A percentile compares a stretch with the other conserved stretches of the same genome.
Conservation (phyloP, 768 basidiomycete genomes). For the Daedaleopsis nitida region DNA sequence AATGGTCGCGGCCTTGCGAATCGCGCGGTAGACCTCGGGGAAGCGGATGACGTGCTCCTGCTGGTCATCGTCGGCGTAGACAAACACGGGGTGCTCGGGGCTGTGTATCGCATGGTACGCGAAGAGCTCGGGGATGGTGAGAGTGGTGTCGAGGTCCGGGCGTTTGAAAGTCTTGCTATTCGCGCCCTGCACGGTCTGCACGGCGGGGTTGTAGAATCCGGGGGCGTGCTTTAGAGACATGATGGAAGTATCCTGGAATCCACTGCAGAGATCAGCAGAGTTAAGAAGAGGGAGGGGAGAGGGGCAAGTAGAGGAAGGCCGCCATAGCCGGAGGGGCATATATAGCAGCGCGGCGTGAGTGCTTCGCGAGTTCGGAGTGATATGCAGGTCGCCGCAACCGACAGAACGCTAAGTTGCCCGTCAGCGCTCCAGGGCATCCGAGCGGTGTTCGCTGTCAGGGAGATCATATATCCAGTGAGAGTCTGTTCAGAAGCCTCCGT, state of each 20-base stretch:
- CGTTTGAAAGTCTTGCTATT: slow-evolving; percentile 6
- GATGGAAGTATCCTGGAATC: not conserved
- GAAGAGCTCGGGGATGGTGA: slow-evolving; percentile 12
- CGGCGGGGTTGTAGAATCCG: slow-evolving; percentile 1
- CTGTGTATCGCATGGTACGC: slow-evolving; percentile 10
- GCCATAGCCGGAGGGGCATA: not conserved
- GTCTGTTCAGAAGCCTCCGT: no score
- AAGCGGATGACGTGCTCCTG: slow-evolving; percentile 4
- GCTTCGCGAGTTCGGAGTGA: not conserved
- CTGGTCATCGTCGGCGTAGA: slow-evolving; percentile 7
- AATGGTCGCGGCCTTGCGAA: slow-evolving; percentile 7
- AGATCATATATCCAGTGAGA: no score
- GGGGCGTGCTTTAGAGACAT: not conserved
- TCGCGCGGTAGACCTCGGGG: slow-evolving; percentile 7
- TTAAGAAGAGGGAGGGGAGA: not conserved
- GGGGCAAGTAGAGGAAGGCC: not conserved
- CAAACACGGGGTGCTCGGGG: slow-evolving; percentile 9
- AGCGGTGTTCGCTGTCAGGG: no score
- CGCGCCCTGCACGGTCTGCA: slow-evolving; percentile 3
- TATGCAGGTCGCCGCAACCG: not conserved
- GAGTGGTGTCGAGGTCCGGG: slow-evolving; percentile 5
- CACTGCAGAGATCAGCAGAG: not conserved
- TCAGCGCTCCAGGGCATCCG: no score
- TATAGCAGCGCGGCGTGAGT: not conserved
- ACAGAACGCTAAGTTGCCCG: no score